Conservation (phyloP, 2,329 filamentous ascomycete genomes). For the Botrytis deweyae region DNA sequence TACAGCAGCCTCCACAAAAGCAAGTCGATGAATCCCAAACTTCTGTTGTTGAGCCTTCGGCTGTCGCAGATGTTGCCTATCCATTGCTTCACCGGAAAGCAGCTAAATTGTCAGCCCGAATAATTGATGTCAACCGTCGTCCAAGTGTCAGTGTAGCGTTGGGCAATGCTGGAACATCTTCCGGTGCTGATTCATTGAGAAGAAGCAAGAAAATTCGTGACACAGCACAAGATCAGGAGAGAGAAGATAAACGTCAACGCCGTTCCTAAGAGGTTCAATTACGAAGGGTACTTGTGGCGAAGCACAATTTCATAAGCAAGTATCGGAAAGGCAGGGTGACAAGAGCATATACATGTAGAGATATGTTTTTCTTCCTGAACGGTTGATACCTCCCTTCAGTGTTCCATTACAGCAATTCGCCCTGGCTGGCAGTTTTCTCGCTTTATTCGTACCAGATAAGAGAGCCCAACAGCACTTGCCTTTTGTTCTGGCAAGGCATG, state of each 20-base stretch:
- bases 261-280: not conserved
- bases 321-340: not conserved
- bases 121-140: not conserved
- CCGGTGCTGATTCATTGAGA: not conserved
- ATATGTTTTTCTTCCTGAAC: not conserved
- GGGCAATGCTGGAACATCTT: not conserved
- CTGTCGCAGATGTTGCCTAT: not conserved
- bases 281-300: not conserved
- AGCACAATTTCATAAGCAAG: not conserved
- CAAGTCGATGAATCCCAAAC: not conserved
- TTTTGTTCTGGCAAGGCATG: too few relatives aligned
- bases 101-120: not conserved
- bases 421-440: too few relatives aligned
- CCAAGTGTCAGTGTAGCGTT: not conserved
- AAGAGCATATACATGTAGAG: not conserved
- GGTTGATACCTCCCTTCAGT: not conserved
- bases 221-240: not conserved
- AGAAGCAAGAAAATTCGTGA: not conserved
- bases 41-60: too few relatives aligned
- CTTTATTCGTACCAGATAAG: not conserved
- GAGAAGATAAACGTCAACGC: not conserved
- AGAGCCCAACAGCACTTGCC: not conserved
- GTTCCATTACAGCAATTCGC: too few relatives aligned
- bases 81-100: too few relatives aligned
- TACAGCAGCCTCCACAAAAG: not conserved